A percentile compares a stretch with the other conserved stretches of the same genome.
These are phyloP conservation scores for Mycena galericulata DNA, from an alignment of 768 basidiomycete species.

Conservation along the genomic window DNA sequence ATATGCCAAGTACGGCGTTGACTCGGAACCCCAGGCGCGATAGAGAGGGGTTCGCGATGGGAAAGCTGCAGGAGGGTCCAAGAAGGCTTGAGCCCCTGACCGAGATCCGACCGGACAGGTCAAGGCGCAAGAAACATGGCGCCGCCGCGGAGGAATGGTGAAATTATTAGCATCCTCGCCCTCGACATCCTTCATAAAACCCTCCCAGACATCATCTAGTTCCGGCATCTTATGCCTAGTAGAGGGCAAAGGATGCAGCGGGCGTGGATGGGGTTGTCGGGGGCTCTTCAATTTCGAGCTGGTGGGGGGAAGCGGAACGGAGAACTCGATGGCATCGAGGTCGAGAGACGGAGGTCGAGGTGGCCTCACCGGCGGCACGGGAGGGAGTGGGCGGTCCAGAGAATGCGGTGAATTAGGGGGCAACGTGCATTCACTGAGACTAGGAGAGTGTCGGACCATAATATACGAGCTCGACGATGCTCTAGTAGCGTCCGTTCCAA, in stretches of 20 bases:
- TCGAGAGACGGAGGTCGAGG: slow-evolving; percentile 47
- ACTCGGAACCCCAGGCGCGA: slow-evolving; percentile 14
- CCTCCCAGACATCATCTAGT: slow-evolving; percentile 46
- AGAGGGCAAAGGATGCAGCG: slow-evolving; percentile 18
- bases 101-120: background rate
- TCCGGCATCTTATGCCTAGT: slow-evolving; percentile 32
- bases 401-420: slow-evolving; percentile 17
- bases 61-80: slow-evolving; percentile 1
- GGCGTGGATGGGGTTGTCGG: slow-evolving; percentile 7
- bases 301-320: background rate
- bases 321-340: slow-evolving; percentile 21
- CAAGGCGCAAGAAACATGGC: background rate
- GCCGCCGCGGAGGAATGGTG: background rate
- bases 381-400: slow-evolving; percentile 26
- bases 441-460: slow-evolving; percentile 39
- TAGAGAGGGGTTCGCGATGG: slow-evolving; percentile 10
- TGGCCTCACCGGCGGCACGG: slow-evolving; percentile 40
- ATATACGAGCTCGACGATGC: slow-evolving; percentile 28
- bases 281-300: background rate
- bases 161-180: slow-evolving; percentile 20
- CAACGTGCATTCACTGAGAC: slow-evolving; percentile 13
- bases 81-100: background rate
- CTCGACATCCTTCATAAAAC: slow-evolving; percentile 42
- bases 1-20: slow-evolving; percentile 22
- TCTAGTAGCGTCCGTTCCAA: background rate